Base-by-base conservation (phyloP, 1,284 basidiomycete species). In the Pisolithus thermaeus region DNA sequence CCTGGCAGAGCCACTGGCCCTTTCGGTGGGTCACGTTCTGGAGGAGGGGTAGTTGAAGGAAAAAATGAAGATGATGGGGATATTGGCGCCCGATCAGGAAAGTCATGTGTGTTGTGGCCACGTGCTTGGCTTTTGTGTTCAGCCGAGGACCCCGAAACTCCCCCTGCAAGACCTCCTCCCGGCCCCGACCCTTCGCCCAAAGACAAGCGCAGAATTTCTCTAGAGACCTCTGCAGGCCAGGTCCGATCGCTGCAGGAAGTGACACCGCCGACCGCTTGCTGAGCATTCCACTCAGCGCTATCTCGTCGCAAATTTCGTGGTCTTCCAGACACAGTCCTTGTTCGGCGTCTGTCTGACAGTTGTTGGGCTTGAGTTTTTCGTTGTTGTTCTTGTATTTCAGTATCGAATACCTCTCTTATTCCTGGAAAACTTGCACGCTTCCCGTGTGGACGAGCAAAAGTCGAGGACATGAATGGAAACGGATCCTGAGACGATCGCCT, bases 171-270 rank as follows among this genome's bases (percentile, higher is more conserved):
- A 49, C 51, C 50, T 28, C 54, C 27, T n/a, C 42, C 38, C 49
- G 42, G 28, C 22, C 49, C 52, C 22, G 47, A 11, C 32, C 50
- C 49, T 46, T 58, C 54, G 23, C 59, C 58, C 47, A 75, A 56
- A 22, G 74, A 70, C 20, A 76, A 54, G n/a, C 66, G 57, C 28
- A 76, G 43, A 9, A 76, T 69, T 52, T 74, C 73, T 5, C 69
- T 65, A 7, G 72, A 73, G n/a, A 76, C 74, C 35, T 70, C 64
- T 12, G 73, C 73, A 12, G 70, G 72, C 75, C 74, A 76, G 30
- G 67, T 70, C 40, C 61, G 65, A 36, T 67, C 68, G 44, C 59
- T 59, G 11, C 52, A 53, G 3, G 67, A 59, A 40, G 52, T 61
- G 22, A 70, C 65, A 7, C 70, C 67, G 2, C 59, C 61, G 6